These are phyloP conservation scores for Tuber calosporum DNA, from an alignment of 495 filamentous ascomycete species.

Conservation along the genomic window DNA sequence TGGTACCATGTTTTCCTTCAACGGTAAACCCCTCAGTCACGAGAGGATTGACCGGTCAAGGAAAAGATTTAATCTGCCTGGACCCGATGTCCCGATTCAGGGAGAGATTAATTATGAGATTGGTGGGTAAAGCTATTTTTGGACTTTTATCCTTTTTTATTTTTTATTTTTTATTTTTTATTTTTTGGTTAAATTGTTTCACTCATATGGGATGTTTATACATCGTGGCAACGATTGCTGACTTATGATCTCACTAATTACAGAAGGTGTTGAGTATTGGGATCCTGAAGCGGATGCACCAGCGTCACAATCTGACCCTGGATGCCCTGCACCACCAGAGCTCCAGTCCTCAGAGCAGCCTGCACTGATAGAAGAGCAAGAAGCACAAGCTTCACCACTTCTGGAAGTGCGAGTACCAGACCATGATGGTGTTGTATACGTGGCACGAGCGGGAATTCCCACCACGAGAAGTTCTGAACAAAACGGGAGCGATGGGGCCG, in stretches of 20 bases:
- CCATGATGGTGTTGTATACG: not conserved
- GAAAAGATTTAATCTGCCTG: slow-evolving; percentile 5
- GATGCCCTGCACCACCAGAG: not conserved
- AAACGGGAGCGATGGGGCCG: not conserved
- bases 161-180: not conserved
- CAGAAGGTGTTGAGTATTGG: slow-evolving; percentile 4
- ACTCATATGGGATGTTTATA: not conserved
- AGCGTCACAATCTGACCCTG: not conserved
- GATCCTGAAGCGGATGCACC: not conserved
- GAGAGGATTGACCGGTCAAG: slow-evolving; percentile 9
- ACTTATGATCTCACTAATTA: not conserved
- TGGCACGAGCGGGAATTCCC: not conserved
- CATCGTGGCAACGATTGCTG: slow-evolving; percentile 3
- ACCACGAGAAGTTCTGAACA: not conserved
- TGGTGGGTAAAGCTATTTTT: not conserved
- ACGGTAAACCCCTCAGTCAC: slow-evolving; percentile 1
- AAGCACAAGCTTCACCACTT: not conserved
- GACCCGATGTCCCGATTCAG: not conserved
- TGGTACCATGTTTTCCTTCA: slow-evolving; percentile 8
- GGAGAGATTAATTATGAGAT: not conserved
- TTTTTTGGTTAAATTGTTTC: not conserved
- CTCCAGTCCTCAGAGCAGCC: not conserved
- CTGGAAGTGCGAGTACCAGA: not conserved
- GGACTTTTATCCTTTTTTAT: not conserved
- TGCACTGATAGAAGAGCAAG: not conserved